phyloP scores from a whole-genome alignment of 2,329 filamentous ascomycete species.

The Fusarium sp. region DNA sequence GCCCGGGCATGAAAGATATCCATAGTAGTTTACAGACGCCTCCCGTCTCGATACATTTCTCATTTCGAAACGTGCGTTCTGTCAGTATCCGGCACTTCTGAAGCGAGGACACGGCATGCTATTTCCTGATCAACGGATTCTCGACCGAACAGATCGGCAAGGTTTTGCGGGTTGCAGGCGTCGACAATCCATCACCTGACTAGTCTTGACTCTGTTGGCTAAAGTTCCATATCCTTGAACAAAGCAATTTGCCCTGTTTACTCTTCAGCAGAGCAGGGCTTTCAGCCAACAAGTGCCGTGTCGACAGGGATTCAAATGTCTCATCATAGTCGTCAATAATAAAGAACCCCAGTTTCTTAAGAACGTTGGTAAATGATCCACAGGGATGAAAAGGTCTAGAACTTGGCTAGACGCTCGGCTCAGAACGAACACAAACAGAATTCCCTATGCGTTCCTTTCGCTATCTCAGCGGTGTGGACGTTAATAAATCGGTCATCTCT shows the following conservation, averaged over 20 bases:
- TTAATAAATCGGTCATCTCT: conserved; percentile 13
- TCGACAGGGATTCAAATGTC: conserved; percentile 26
- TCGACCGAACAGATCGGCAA: conserved; percentile 16
- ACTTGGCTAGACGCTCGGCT: conserved; percentile 14
- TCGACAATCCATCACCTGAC: conserved; percentile 46
- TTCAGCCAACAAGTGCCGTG: conserved; percentile 33
- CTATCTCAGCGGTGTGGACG: conserved; percentile 19
- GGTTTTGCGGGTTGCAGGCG: conserved; percentile 41
- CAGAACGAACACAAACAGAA: background rate
- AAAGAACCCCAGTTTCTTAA: conserved; percentile 32
- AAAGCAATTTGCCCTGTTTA: conserved; percentile 1
- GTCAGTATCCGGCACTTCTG: conserved; percentile 30
- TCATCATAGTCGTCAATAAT: conserved; percentile 10
- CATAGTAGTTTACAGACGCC: conserved; percentile 11
- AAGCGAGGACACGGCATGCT: conserved; percentile 9
- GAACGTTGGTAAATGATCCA: conserved; percentile 14
- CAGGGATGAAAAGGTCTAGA: conserved; percentile 34
- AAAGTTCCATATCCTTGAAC: background rate
- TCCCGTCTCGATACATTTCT: conserved; percentile 27
- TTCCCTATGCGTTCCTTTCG: background rate
- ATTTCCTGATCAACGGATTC: background rate
- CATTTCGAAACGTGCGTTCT: conserved; percentile 15
- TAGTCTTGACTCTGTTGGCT: conserved; percentile 38
- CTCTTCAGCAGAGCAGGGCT: conserved; percentile 2
- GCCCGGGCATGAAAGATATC: conserved; percentile 20